These are phyloP conservation scores for Cytospora piceicola DNA, from an alignment of 2,329 filamentous ascomycete species.

Conservation along the genomic window DNA sequence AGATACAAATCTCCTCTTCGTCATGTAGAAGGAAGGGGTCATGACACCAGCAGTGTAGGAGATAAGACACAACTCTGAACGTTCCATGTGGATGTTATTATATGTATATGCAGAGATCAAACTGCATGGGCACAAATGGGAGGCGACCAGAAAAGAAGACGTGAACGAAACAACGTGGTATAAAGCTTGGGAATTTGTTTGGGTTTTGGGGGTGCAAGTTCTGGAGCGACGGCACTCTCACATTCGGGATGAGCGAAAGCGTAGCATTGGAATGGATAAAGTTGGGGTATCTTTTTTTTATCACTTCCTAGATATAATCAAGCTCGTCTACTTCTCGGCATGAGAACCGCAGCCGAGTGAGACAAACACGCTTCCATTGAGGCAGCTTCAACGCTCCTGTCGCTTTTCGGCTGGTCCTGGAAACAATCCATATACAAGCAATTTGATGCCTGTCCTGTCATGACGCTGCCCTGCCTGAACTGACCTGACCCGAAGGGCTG, in stretches of 20 bases:
- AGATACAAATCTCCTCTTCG: conserved; percentile 68
- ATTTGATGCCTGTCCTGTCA: conserved; percentile 1
- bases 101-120: conserved; percentile 4
- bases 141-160: not conserved
- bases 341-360: not conserved
- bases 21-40: conserved; percentile 53
- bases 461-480: not conserved
- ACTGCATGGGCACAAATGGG: not conserved
- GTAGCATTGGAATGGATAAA: conserved; percentile 18
- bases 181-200: not conserved
- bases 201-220: not conserved
- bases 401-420: conserved; percentile 8
- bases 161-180: not conserved
- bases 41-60: not conserved
- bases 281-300: conserved; percentile 4
- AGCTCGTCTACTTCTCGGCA: not conserved
- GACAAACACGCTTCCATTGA: conserved; percentile 8
- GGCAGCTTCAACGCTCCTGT: conserved; percentile 15
- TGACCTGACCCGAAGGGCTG: conserved; percentile 7
- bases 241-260: conserved; percentile 8
- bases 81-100: conserved; percentile 3
- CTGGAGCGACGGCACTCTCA: not conserved
- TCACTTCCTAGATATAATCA: not conserved
- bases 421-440: conserved; percentile 9
- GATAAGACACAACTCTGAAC: not conserved